phyloP scores from a whole-genome alignment of 1,139 yeast genomes.

The Kluyveromyces marxianus region DNA sequence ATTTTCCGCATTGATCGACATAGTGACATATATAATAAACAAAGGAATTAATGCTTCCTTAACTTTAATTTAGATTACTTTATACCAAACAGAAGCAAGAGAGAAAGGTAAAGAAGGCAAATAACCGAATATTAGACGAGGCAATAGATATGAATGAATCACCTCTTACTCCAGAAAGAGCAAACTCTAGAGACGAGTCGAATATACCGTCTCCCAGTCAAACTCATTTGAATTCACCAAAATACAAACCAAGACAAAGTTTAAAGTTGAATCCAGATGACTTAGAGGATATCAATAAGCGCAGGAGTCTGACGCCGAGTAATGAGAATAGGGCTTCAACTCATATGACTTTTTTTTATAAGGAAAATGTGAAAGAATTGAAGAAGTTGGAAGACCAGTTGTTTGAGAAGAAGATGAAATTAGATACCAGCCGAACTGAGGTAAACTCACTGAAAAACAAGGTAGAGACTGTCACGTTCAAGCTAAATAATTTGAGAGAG shows the following conservation, averaged over 20 bases:
- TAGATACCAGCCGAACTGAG: conserved; percentile 25
- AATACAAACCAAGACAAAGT: conserved; percentile 6
- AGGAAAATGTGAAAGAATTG: conserved; percentile 26
- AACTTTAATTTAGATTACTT: no score
- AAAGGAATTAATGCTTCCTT: no score
- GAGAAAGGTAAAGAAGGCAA: no score
- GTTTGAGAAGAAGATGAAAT: conserved; percentile 21
- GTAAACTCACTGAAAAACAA: conserved; percentile 20
- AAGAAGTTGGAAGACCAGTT: conserved; percentile 24
- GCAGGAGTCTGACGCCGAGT: conserved; percentile 2
- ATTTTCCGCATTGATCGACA: no score
- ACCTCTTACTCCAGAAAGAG: conserved; percentile 4
- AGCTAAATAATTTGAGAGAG: conserved; percentile 33
- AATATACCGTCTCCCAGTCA: conserved; percentile 3
- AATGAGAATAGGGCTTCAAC: not conserved
- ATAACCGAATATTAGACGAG: no score
- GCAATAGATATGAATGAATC: not conserved
- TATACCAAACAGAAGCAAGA: no score
- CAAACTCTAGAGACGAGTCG: conserved; percentile 1
- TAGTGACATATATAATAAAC: no score
- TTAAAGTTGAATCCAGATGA: not conserved
- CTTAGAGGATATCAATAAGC: not conserved
- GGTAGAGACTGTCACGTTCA: conserved; percentile 17
- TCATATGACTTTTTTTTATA: conserved; percentile 26
- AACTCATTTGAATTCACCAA: conserved; percentile 1